Percentiles rank a stretch among this genome's conserved stretches.
These are phyloP conservation scores for Erodium maritimum DNA, from an alignment of 345 rosid genomes.

Conservation along the genomic window DNA sequence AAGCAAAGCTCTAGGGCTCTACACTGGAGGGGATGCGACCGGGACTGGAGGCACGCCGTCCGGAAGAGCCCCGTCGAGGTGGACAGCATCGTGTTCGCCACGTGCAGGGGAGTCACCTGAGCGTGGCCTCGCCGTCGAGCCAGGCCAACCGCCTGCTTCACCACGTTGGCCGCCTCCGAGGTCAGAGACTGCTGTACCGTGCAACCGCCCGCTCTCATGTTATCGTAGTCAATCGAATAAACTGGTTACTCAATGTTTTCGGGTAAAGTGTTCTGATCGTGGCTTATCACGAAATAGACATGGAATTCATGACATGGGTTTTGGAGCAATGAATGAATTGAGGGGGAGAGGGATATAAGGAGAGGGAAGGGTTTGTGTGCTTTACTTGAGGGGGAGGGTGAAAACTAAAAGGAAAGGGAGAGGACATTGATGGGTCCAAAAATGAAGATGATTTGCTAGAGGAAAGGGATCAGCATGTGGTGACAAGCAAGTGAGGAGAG, in stretches of 20 bases:
- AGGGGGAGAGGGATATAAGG: constrained; percentile 18
- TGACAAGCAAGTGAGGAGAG: constrained; percentile 28
- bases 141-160: constrained; percentile 67
- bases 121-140: constrained; percentile 87
- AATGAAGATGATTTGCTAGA: constrained; percentile 67
- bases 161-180: constrained; percentile 53
- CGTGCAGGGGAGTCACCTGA: constrained; percentile 95
- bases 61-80: constrained; percentile 61
- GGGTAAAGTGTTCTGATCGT: too few species aligned
- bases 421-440: constrained; percentile 39
- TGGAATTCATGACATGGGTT: too few species aligned
- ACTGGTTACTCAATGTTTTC: too few species aligned
- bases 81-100: constrained; percentile 85
- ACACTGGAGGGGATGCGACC: constrained; percentile 93
- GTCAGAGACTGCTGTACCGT: constrained; percentile 78
- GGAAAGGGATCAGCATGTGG: constrained; percentile 98
- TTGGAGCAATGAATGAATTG: constrained; percentile 13
- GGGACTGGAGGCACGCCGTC: constrained; percentile 83
- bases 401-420: background rate
- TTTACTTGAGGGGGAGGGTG: constrained; percentile 56
- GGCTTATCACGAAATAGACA: too few species aligned
- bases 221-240: too few species aligned
- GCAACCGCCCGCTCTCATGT: constrained; percentile 87
- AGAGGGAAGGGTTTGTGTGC: constrained; percentile 26
- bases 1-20: constrained; percentile 95